Evolutionary conservation across 179 eudicot genomes (phyloP).

Genomic region (Spergularia azorica): DNA sequence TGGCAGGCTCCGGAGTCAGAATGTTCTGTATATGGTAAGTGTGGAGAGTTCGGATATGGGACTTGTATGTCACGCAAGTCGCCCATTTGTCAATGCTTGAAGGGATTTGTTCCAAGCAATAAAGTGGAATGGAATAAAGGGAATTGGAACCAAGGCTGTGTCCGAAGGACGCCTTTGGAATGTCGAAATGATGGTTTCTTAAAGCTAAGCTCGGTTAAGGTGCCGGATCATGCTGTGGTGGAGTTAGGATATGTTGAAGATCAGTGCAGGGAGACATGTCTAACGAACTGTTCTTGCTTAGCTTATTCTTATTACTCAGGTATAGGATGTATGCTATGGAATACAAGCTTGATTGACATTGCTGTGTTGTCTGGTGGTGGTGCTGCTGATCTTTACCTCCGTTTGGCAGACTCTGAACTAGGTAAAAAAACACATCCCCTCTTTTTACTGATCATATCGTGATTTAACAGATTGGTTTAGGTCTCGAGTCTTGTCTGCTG

Average conservation of each 20-base stretch:
- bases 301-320: conserved; percentile 21
- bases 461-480: too few species aligned
- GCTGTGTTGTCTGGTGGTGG: conserved; percentile 25
- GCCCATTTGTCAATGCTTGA: conserved; percentile 41
- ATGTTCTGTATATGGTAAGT: conserved; percentile 35
- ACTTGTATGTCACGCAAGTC: conserved; percentile 30
- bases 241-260: conserved; percentile 8
- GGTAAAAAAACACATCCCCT: conserved; percentile 3
- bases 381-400: conserved; percentile 25
- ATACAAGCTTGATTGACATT: conserved; percentile 23
- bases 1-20: neutral
- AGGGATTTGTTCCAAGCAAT: conserved; percentile 44
- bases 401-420: conserved; percentile 28
- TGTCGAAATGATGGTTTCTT: conserved; percentile 40
- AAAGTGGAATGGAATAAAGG: conserved; percentile 36
- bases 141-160: conserved; percentile 47
- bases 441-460: too few species aligned
- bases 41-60: conserved; percentile 46
- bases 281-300: conserved; percentile 14
- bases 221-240: conserved; percentile 29
- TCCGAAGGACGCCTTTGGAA: conserved; percentile 30
- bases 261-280: neutral
- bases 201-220: conserved; percentile 34
- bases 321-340: conserved; percentile 28
- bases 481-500: neutral